Conservation (phyloP, 2,329 filamentous ascomycete species). For the Talaromyces rugulosus region DNA sequence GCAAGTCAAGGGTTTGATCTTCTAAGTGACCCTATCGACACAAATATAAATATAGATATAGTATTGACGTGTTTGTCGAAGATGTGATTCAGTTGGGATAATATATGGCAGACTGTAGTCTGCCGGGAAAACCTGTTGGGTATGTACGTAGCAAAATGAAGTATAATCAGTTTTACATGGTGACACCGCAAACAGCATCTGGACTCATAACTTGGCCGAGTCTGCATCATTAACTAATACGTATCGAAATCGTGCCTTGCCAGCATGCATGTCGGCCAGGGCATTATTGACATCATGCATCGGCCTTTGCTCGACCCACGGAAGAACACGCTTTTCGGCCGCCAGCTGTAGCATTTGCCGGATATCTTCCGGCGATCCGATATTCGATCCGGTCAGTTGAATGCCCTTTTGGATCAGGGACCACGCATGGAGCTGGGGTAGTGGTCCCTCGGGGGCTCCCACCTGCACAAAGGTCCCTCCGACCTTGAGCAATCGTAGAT, state of each 20-base stretch:
- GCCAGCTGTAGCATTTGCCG: slow-evolving; percentile 41
- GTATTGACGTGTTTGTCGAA: neutral
- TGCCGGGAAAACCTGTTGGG: neutral
- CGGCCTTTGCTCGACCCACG: slow-evolving; percentile 39
- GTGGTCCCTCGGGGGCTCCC: slow-evolving; percentile 58
- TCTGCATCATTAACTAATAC: slow-evolving; percentile 39
- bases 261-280: slow-evolving; percentile 41
- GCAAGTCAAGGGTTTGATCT: slow-evolving; percentile 15
- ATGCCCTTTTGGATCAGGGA: slow-evolving; percentile 55
- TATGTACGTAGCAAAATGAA: neutral
- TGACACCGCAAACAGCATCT: slow-evolving; percentile 3
- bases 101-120: neutral
- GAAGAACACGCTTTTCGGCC: slow-evolving; percentile 37
- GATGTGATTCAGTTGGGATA: neutral
- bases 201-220: slow-evolving; percentile 26
- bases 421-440: slow-evolving; percentile 54
- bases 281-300: slow-evolving; percentile 43
- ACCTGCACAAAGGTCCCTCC: slow-evolving; percentile 63
- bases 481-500: slow-evolving; percentile 56
- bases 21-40: neutral
- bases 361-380: slow-evolving; percentile 42
- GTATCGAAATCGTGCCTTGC: slow-evolving; percentile 45
- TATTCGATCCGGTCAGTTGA: slow-evolving; percentile 48
- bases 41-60: neutral
- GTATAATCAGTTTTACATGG: neutral